phyloP scores from a whole-genome alignment of 164 flowering plant genomes.

The Protea cynaroides region DNA sequence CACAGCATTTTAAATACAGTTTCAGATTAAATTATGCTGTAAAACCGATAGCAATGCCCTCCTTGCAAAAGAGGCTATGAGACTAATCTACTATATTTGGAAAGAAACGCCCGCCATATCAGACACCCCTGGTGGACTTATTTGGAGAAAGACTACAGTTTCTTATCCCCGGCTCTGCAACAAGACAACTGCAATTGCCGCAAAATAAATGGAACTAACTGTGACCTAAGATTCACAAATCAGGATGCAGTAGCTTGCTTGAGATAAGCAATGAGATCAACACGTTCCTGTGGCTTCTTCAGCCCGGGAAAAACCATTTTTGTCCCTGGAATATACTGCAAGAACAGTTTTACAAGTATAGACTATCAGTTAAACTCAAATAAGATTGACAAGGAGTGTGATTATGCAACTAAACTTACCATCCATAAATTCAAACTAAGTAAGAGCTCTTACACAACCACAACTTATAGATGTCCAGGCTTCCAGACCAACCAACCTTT shows the following conservation, averaged over 20 bases:
- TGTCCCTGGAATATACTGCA: constrained; percentile 58
- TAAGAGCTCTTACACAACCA: too few relatives aligned
- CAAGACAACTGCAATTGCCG: neutral
- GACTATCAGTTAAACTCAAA: too few relatives aligned
- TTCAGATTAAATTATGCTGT: too few relatives aligned
- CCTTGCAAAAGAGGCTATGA: too few relatives aligned
- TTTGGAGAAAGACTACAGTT: neutral
- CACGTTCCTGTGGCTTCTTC: constrained; percentile 57
- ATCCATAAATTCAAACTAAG: too few relatives aligned
- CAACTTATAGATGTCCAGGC: too few relatives aligned
- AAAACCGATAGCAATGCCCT: too few relatives aligned
- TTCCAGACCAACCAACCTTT: too few relatives aligned
- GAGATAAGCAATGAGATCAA: constrained; percentile 48
- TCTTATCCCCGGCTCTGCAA: neutral
- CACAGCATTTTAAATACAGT: too few relatives aligned
- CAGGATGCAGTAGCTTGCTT: constrained; percentile 32
- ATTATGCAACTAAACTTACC: too few relatives aligned
- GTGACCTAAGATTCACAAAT: neutral
- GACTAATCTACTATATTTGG: neutral
- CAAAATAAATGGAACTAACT: neutral
- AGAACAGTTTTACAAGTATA: too few relatives aligned
- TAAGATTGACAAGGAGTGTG: too few relatives aligned
- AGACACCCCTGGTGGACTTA: neutral
- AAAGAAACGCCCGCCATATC: neutral
- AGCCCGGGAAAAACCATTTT: constrained; percentile 63